phyloP scores from a whole-genome alignment of 2,329 filamentous ascomycete genomes.

The Chrysoporthe deuterocubensis region DNA sequence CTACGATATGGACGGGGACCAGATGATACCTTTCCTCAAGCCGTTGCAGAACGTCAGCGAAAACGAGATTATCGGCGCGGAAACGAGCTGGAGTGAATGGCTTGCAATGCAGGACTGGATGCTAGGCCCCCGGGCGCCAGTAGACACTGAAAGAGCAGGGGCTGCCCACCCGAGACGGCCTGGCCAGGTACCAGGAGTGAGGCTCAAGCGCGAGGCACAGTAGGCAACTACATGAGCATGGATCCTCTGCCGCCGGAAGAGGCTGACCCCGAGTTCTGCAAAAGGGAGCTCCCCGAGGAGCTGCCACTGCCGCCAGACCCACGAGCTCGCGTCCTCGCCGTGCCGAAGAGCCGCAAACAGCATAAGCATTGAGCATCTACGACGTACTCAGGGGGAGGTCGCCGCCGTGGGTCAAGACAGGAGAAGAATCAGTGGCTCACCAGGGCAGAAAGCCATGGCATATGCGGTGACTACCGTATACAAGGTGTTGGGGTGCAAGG shows the following conservation, averaged over 20 bases:
- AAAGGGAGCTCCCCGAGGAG: background rate
- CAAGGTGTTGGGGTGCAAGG: background rate
- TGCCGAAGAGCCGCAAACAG: constrained; percentile 1
- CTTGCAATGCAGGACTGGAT: constrained; percentile 98
- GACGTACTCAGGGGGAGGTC: background rate
- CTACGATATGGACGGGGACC: constrained; percentile 84
- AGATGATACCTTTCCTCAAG: constrained; percentile 84
- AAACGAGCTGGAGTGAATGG: constrained; percentile 92
- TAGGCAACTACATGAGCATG: background rate
- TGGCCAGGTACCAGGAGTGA: constrained; percentile 3
- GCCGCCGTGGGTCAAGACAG: background rate
- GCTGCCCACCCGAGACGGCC: constrained; percentile 6
- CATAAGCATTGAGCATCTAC: background rate
- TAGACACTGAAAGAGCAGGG: constrained; percentile 34
- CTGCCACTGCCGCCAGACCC: too few relatives aligned
- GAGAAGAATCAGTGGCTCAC: background rate
- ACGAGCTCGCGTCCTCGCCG: background rate
- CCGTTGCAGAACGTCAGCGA: constrained; percentile 78
- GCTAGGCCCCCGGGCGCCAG: constrained; percentile 80
- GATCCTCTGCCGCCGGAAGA: constrained; percentile 8
- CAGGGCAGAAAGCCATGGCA: background rate
- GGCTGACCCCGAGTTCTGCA: background rate
- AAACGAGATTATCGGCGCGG: constrained; percentile 80
- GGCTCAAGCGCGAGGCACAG: constrained; percentile 18
- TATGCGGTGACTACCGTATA: background rate